Evolutionary conservation across 306 rosid genomes (phyloP), one percentile per base, ranked within the genome.

Genomic region (Neltuma alba): DNA sequence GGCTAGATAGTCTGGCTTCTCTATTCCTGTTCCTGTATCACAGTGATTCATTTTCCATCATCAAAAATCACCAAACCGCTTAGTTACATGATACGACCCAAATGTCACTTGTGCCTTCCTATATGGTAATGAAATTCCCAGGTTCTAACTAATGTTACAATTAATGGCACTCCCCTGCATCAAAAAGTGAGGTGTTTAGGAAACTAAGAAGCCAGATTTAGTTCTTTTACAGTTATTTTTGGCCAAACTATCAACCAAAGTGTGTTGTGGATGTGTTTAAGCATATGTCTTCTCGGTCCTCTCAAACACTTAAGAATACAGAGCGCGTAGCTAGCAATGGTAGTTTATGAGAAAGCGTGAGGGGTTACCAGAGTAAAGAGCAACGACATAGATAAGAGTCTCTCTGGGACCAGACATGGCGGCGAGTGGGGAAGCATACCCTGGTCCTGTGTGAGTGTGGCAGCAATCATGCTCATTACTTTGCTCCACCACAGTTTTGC

Each of bases 1-100:
- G 47, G 99, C 99, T 81, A 95, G 72, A 82, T 95, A 95, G 50
- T 95, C 99, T n/a, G 99, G 97, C 86, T 92, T 92, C 85, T 91
- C 79, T 62, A 63, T 87, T 88, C 98, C 97, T 0, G 99, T 95
- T 70, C 99, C 99, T 95, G 82, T 23, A 74, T 30, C 36, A 27
- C 9, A 70, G 61, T 54, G 2, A 66, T 58, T 54, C 70, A 76
- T 41, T 60, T 58, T 45, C 70, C 74, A 60, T 25, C 10, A 44
- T 52, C 61, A 47, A 62, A 63, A 33, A 33, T 45, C 72, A 65
- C 42, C 20, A 68, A 40, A 25, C 3, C 38, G 16, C 21, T 27
- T n/a, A 25, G 23, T 33, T 16, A 16, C 6, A 18, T 50, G 12
- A 44, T 33, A 33, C 0, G 48, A 44, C 48, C 48, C 48, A 44